Percentiles rank a stretch among this genome's conserved stretches.
These are phyloP conservation scores for Neofusicoccum sp. DNA, from an alignment of 2,329 filamentous ascomycete genomes.

Conservation along the genomic window DNA sequence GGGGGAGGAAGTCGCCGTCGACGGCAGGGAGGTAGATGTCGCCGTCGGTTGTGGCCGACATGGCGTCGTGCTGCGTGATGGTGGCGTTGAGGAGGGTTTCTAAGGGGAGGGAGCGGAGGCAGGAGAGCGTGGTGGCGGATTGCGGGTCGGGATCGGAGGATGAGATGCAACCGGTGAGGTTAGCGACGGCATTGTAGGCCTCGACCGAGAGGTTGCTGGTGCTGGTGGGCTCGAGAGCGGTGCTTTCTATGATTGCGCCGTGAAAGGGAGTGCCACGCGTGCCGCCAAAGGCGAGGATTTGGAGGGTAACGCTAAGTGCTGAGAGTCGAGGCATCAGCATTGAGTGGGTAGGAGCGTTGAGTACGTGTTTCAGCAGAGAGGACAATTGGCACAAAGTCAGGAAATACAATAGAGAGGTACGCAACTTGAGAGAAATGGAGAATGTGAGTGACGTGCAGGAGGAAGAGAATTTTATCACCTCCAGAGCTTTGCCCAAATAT, in stretches of 20 bases:
- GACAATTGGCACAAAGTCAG: no score
- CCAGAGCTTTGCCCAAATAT: conserved; percentile 42
- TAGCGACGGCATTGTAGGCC: conserved; percentile 53
- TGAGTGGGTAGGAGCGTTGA: not conserved
- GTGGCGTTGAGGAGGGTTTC: conserved; percentile 46
- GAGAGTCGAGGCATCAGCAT: not conserved
- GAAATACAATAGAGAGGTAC: no score
- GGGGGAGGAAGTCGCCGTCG: conserved; percentile 52
- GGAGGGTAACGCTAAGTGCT: conserved; percentile 31
- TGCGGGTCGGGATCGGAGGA: conserved; percentile 34
- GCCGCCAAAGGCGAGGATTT: conserved; percentile 35
- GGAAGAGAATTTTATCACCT: not conserved
- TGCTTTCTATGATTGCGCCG: conserved; percentile 41
- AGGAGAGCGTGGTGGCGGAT: conserved; percentile 43
- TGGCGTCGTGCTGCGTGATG: conserved; percentile 41
- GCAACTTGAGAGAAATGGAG: not conserved
- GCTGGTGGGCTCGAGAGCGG: conserved; percentile 52
- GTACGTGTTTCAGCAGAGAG: not conserved
- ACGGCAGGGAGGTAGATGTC: conserved; percentile 53
- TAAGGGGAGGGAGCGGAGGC: conserved; percentile 47
- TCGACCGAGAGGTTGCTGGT: conserved; percentile 48
- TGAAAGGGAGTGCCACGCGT: conserved; percentile 30
- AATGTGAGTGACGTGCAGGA: not conserved
- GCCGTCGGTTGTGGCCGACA: conserved; percentile 40
- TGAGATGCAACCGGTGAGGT: conserved; percentile 43